A percentile compares a stretch with the other conserved stretches of the same genome.
Conservation (phyloP, 1,284 basidiomycete species). For the Tilletia indica region DNA sequence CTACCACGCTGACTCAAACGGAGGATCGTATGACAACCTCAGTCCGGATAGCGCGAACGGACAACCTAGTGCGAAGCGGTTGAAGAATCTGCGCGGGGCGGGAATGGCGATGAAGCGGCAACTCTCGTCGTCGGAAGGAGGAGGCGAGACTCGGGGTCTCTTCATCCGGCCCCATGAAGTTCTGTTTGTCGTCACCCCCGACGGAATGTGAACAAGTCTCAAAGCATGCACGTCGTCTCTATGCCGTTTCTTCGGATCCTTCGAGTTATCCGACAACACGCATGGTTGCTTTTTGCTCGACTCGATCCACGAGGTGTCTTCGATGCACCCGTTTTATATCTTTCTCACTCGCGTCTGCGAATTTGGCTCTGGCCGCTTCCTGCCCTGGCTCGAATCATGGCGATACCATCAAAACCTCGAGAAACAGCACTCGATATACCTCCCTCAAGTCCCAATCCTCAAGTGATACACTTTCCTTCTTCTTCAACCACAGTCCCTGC, state of each 20-base stretch:
- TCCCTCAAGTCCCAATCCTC: neutral
- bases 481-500: neutral
- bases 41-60: constrained; percentile 12
- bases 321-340: too few species aligned
- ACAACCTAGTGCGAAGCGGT: constrained; percentile 22
- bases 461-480: too few species aligned
- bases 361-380: neutral
- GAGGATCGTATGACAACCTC: constrained; percentile 9
- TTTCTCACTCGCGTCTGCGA: too few species aligned
- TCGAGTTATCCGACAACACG: too few species aligned
- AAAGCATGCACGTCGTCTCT: too few species aligned
- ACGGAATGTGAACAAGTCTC: neutral
- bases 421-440: neutral
- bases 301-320: too few species aligned
- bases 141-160: constrained; percentile 19
- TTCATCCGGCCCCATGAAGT: constrained; percentile 36
- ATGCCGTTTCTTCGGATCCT: too few species aligned
- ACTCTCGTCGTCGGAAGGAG: neutral
- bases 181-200: constrained; percentile 34
- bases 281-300: too few species aligned
- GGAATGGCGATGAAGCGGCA: neutral
- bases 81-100: constrained; percentile 18
- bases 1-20: neutral
- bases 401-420: neutral
- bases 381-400: neutral